These are phyloP conservation scores for Helotiales sp. DNA, from an alignment of 2,329 filamentous ascomycete species.

Conservation along the genomic window DNA sequence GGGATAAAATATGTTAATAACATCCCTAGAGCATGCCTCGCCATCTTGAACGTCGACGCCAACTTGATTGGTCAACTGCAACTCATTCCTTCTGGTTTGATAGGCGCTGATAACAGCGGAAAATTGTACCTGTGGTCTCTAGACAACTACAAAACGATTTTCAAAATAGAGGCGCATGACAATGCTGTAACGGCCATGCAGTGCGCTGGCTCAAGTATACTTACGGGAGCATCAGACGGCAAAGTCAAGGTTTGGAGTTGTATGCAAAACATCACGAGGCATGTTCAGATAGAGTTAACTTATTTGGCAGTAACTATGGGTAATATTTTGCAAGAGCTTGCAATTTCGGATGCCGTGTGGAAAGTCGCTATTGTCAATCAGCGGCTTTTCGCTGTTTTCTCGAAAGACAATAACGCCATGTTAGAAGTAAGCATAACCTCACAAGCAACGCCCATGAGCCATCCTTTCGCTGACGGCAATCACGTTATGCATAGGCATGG, in stretches of 20 bases:
- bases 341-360: conserved; percentile 93
- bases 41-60: neutral
- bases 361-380: conserved; percentile 94
- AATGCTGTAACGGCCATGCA: conserved; percentile 95
- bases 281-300: neutral
- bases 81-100: conserved; percentile 88
- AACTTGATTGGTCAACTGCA: conserved; percentile 38
- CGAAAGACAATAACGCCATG: conserved; percentile 76
- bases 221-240: conserved; percentile 78
- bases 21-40: conserved; percentile 61
- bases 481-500: neutral
- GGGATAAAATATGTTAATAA: conserved; percentile 36
- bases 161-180: conserved; percentile 82
- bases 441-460: neutral
- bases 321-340: conserved; percentile 83
- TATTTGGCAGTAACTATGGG: conserved; percentile 38
- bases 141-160: conserved; percentile 58
- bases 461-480: neutral
- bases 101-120: conserved; percentile 91
- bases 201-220: conserved; percentile 51
- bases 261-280: neutral
- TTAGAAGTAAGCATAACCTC: conserved; percentile 75
- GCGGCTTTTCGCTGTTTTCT: conserved; percentile 90
- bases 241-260: conserved; percentile 73
- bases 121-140: conserved; percentile 95